Evolutionary conservation across 192 early-diverging fungal species (phyloP), one percentile per base, ranked within the genome.

Genomic region (Globomyces pollinis-pini): DNA sequence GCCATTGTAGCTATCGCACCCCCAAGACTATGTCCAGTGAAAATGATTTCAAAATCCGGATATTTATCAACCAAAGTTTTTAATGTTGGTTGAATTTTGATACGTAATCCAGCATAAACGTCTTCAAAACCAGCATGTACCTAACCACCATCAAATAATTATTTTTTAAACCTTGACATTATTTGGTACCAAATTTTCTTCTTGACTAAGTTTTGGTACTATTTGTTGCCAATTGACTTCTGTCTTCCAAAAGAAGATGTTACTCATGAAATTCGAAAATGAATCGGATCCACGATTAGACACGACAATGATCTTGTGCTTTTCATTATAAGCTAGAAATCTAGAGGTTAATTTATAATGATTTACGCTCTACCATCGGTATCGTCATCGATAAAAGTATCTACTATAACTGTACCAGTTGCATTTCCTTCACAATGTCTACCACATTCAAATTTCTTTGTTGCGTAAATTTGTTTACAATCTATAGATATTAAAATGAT

Each of bases 21-120:
- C 13, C 61, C 61, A 5, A 63, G 11, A 4, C 38, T 44, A 39
- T 63, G 61, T 35, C 61, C 61, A 39, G 41, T 35, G 29, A 63
- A 58, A 2, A 35, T 5, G 38, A 63, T 56, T 3, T 34, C 26
- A 34, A 52, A 61, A 15, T 41, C 7, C 1, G 58, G 58, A 31
- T 36, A 44, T 33, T 60, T 18, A 31, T 34, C 55, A 39, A 33
- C 55, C 5, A 44, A 16, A 7, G 29, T 31, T 16, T 5, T 15
- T 26, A 45, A 8, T 33, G 21, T 21, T 0, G 55, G 20, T 39
- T 57, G 55, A 16, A 45, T 8, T 29, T 12, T 38, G 9, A 30
- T 7, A 15, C 28, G 21, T 18, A 60, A 18, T 3, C 30, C 28
- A 2, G 28, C 18, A 23, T 60, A 45, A 13, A 31, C 32, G 5